Evolutionary conservation across 2,329 filamentous ascomycete genomes (phyloP).

Genomic region (Aspergillus sp.): DNA sequence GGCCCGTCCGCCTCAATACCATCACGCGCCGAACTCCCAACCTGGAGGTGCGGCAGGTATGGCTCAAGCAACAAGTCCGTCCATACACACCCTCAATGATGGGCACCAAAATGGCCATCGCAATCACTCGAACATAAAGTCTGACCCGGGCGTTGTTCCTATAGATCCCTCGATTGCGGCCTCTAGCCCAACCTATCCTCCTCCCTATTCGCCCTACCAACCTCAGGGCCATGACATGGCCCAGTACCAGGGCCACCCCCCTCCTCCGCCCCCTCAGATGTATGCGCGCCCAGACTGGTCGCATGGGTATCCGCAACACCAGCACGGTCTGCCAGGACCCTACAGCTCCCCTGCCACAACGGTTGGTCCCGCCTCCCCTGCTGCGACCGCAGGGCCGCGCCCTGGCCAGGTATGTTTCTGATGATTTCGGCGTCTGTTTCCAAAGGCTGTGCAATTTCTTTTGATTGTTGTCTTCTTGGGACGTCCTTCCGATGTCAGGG

Average conservation of each 20-base stretch:
- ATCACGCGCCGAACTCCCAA: conserved; percentile 68
- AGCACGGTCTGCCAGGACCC: conserved; percentile 49
- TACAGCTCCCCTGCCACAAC: conserved; percentile 56
- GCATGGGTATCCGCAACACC: conserved; percentile 46
- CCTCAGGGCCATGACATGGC: conserved; percentile 82
- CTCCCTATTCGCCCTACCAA: conserved; percentile 83
- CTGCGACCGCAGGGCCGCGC: conserved; percentile 60
- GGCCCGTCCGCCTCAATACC: conserved; percentile 72
- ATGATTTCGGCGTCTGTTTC: conserved; percentile 35
- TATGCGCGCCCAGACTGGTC: conserved; percentile 49
- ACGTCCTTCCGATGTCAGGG: conserved; percentile 20
- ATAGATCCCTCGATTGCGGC: conserved; percentile 98
- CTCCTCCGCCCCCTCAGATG: conserved; percentile 47
- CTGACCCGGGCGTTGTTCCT: conserved; percentile 88
- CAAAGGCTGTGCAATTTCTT: conserved; percentile 27
- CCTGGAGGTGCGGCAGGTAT: conserved; percentile 81
- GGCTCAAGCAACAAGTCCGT: conserved; percentile 99
- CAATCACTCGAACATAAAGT: conserved; percentile 68
- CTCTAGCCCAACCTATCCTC: conserved; percentile 86
- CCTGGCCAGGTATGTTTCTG: conserved; percentile 61
- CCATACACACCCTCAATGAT: conserved; percentile 77
- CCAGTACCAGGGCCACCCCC: conserved; percentile 58
- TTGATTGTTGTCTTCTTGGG: conserved; percentile 29
- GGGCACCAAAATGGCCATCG: conserved; percentile 71
- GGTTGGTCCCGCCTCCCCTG: conserved; percentile 59